Evolutionary conservation across 208 protist species (phyloP).

Genomic region (Lotmaria passim): DNA sequence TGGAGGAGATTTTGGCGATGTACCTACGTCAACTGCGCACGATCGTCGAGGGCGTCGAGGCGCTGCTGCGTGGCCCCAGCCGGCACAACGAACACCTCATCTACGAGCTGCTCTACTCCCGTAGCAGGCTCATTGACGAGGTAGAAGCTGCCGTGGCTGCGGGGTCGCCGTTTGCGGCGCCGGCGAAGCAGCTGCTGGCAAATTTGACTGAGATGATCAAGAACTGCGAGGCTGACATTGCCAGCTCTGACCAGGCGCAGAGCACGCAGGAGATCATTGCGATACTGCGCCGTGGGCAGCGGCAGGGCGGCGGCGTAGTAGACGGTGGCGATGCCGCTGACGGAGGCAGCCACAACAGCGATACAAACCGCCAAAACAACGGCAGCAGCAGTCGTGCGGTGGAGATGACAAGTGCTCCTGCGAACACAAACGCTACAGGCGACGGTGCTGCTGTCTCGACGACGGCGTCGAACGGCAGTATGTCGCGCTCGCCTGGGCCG

Average conservation of each 20-base stretch:
- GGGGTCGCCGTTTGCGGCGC: background rate
- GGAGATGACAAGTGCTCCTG: background rate
- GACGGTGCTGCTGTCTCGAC: background rate
- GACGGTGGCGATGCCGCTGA: background rate
- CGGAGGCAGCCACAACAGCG: background rate
- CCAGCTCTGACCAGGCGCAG: slow-evolving; percentile 35
- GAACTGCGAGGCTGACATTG: slow-evolving; percentile 61
- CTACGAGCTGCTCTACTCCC: slow-evolving; percentile 81
- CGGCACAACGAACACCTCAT: slow-evolving; percentile 70
- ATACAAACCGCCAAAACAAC: slow-evolving; percentile 5
- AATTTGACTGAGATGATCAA: slow-evolving; percentile 31
- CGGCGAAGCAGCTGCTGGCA: slow-evolving; percentile 29
- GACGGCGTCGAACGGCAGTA: background rate
- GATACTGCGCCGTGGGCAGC: slow-evolving; percentile 33
- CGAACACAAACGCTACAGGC: too few species aligned
- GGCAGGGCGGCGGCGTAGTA: slow-evolving; percentile 1
- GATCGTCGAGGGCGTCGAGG: slow-evolving; percentile 65
- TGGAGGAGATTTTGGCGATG: slow-evolving; percentile 49
- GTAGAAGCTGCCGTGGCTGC: slow-evolving; percentile 16
- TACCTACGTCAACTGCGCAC: slow-evolving; percentile 59
- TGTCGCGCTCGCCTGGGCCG: slow-evolving; percentile 8
- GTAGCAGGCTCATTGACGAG: slow-evolving; percentile 40
- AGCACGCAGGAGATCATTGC: slow-evolving; percentile 44
- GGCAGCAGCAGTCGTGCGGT: background rate
- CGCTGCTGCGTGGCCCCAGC: slow-evolving; percentile 53